These are phyloP conservation scores for Plectosphaerella sp. DNA, from an alignment of 2,329 filamentous ascomycete species.

Conservation along the genomic window DNA sequence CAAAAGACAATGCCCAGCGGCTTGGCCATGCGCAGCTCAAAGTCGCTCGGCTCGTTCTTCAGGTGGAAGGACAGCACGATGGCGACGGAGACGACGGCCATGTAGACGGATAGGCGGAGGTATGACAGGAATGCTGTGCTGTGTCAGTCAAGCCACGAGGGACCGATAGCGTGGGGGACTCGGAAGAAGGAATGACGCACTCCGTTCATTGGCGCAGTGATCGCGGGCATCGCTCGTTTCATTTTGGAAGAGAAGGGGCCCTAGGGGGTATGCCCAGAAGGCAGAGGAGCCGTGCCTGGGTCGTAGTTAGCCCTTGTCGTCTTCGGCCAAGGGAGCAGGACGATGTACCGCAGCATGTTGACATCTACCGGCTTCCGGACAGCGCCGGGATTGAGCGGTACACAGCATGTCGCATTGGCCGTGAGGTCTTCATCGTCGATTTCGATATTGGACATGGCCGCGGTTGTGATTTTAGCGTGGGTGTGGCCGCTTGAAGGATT, in stretches of 20 bases:
- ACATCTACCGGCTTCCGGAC: constrained; percentile 40
- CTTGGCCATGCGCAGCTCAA: constrained; percentile 73
- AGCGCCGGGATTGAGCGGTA: constrained; percentile 24
- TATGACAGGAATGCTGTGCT: constrained; percentile 75
- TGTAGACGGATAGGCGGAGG: constrained; percentile 83
- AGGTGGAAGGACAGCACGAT: constrained; percentile 94
- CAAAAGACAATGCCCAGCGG: constrained; percentile 89
- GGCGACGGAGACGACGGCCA: constrained; percentile 83
- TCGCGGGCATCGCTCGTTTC: constrained; percentile 70
- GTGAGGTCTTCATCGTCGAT: constrained; percentile 31
- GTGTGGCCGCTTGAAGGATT: neutral
- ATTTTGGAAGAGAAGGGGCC: constrained; percentile 70
- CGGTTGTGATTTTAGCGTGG: neutral
- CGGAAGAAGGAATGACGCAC: constrained; percentile 29
- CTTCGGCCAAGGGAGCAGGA: neutral
- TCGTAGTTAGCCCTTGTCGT: constrained; percentile 12
- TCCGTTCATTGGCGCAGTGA: constrained; percentile 76
- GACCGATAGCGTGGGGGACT: neutral
- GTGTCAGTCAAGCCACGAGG: neutral
- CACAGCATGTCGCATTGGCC: constrained; percentile 29
- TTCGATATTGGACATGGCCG: constrained; percentile 2
- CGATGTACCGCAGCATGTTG: constrained; percentile 30
- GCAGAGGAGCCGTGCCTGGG: constrained; percentile 23
- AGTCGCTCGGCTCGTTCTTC: constrained; percentile 61
- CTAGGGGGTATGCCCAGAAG: constrained; percentile 60